Conservation (phyloP, 2,329 filamentous ascomycete genomes). For the Alternaria brassicae region DNA sequence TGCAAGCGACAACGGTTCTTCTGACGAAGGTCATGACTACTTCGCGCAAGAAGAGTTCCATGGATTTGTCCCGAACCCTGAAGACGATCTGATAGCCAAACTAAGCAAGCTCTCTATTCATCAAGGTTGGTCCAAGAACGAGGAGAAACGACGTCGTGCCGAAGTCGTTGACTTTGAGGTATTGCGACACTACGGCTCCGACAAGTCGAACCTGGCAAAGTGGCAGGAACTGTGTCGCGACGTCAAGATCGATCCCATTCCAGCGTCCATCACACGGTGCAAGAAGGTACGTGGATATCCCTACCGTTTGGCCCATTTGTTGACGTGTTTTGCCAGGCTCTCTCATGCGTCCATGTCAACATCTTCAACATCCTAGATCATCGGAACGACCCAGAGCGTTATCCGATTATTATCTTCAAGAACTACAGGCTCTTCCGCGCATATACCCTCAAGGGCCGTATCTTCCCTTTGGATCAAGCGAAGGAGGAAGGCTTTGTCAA, state of each 20-base stretch:
- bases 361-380: constrained; percentile 25
- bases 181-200: constrained; percentile 13
- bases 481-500: constrained; percentile 24
- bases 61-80: constrained; percentile 18
- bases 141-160: constrained; percentile 7
- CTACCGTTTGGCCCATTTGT: not conserved
- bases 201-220: constrained; percentile 19
- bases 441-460: constrained; percentile 11
- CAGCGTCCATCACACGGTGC: constrained; percentile 31
- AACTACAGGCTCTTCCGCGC: constrained; percentile 9
- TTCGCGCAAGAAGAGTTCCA: constrained; percentile 5
- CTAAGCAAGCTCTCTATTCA: constrained; percentile 25
- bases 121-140: constrained; percentile 18
- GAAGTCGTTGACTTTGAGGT: constrained; percentile 23
- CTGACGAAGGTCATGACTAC: not conserved
- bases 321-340: constrained; percentile 5
- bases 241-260: constrained; percentile 19
- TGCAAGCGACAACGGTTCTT: constrained; percentile 3
- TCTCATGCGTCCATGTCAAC: constrained; percentile 21
- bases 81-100: constrained; percentile 14
- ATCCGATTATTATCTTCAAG: not conserved
- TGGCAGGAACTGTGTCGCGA: constrained; percentile 35
- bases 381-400: constrained; percentile 9
- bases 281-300: constrained; percentile 24
- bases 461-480: constrained; percentile 13